These are phyloP conservation scores for Ilex aquifolium DNA, from an alignment of 257 asterid genomes.

Conservation along the genomic window DNA sequence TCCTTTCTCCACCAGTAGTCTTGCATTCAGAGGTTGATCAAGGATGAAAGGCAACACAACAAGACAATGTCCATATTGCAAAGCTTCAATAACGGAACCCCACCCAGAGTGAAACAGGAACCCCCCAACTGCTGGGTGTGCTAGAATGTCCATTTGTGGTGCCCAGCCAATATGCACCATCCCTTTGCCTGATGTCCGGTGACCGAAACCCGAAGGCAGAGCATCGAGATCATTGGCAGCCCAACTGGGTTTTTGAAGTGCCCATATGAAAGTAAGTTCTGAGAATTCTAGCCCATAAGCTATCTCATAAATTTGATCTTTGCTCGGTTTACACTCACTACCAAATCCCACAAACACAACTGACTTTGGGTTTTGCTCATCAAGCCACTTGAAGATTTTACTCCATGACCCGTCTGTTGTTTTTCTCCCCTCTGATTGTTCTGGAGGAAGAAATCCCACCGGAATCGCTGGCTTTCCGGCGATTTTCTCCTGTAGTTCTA, in stretches of 20 bases:
- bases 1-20: conserved; percentile 34
- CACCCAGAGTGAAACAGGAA: conserved; percentile 26
- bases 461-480: conserved; percentile 16
- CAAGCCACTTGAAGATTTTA: conserved; percentile 22
- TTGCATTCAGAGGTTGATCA: conserved; percentile 30
- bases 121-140: conserved; percentile 31
- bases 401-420: neutral
- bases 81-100: conserved; percentile 24
- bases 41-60: conserved; percentile 27
- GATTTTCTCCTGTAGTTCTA: conserved; percentile 2
- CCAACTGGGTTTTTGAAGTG: conserved; percentile 16
- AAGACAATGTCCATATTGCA: conserved; percentile 21
- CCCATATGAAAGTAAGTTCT: conserved; percentile 19
- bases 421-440: conserved; percentile 2
- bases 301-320: conserved; percentile 24
- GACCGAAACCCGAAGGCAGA: conserved; percentile 13
- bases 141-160: conserved; percentile 35
- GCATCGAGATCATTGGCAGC: neutral
- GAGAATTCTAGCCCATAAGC: conserved; percentile 27
- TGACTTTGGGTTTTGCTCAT: conserved; percentile 13
- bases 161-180: conserved; percentile 39
- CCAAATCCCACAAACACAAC: conserved; percentile 28
- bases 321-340: neutral
- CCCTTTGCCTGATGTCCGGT: conserved; percentile 12
- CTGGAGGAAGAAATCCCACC: conserved; percentile 20